Evolutionary conservation across 2,329 filamentous ascomycete species (phyloP), one percentile per base, ranked within the genome.

Genomic region (Aspergillus sp.): DNA sequence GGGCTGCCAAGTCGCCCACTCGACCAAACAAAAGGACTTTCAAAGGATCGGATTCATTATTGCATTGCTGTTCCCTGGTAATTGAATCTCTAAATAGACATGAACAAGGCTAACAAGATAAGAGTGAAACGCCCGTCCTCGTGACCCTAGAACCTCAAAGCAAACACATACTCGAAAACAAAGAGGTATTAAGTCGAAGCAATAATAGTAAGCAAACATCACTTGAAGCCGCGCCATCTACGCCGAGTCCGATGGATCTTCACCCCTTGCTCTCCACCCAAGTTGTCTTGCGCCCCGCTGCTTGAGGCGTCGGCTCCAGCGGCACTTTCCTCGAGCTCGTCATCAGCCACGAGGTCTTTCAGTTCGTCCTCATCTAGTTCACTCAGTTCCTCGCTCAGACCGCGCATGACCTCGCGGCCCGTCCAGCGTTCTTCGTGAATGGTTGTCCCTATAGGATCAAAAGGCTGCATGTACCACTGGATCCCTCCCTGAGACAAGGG

Each of bases 341-440:
- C 78, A 83, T 89, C 78, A 58, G 78, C 77, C 15, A 80, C 79
- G 46, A 92, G 80, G 38, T 90, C 91, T 70, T 91, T 89, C 61
- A 97, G 82, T 77, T 94, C 92, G 55, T 96, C 93, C 66, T 97
- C 93, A 69, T 96, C 93, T 74, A 97, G 88, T 72, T 97, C 94
- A 60, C 91, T 96, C 23, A 97, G 83, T 68, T 94, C 91, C 76
- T 97, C 93, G 70, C 91, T 96, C 76, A 94, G 88, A 15, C 83
- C 86, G 31, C 87, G 83, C 67, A 87, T 80, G n/a, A 90, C 87
- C 59, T 93, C 90, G 38, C 89, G 84, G 2, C 89, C 91, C 0
- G 86, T 87, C 83, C 89, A 92, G 56, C 87, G 84, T 76, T 94
- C 91, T 66, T 90, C 89, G 59, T 91, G 82, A 9, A 94, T 86